Base-by-base conservation (phyloP, 1,139 yeast species). In the Geotrichum europaeum region DNA sequence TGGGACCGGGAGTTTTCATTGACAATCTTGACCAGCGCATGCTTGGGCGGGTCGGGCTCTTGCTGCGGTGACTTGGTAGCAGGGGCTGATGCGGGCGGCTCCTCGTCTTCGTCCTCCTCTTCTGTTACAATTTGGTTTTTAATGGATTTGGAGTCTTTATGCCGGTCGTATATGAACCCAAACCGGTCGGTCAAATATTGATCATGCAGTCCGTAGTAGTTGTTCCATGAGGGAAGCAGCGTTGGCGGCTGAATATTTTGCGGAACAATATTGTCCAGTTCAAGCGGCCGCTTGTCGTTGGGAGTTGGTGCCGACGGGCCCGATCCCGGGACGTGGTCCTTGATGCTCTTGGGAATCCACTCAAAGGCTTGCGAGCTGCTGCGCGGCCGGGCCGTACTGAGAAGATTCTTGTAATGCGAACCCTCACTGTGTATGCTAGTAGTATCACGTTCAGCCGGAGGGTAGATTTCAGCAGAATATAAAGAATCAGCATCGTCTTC, bases 181-280 rank as follows among this genome's bases (percentile, higher is more conserved):
- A 78, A 82, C 61, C 80, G 73, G 65, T 82, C 86, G 7, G 83
- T 77, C 45, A 70, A 69, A 22, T 60, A 63, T 4, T 72, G 70
- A 10, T 72, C 69, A 30, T 69, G 70, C 9, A 66, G 49, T 13
- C 69, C 62, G 63, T 67, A 65, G 61, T 69, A 67, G 53, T 67
- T 65, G 49, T 66, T 69, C 71, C 73, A 70, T 18, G 70, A 62
- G 28, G 66, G 72, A 15, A 70, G 64, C 50, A 74, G 64, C 2
- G 76, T 69, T 3, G 77, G 78, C 2, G 78, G 78, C 60, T 73
- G 77, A 32, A 65, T 69, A 56, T 67, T 64, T 50, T 69, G 71
- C 0, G 78, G 74, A 18, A 72, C 74, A 28, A 79, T 75, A 55
- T 73, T 76, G 40, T 78, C 81, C 66, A 82, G 72, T 65, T 82